phyloP scores from a whole-genome alignment of 2,329 filamentous ascomycete species.

The Xylariaceae sp. region DNA sequence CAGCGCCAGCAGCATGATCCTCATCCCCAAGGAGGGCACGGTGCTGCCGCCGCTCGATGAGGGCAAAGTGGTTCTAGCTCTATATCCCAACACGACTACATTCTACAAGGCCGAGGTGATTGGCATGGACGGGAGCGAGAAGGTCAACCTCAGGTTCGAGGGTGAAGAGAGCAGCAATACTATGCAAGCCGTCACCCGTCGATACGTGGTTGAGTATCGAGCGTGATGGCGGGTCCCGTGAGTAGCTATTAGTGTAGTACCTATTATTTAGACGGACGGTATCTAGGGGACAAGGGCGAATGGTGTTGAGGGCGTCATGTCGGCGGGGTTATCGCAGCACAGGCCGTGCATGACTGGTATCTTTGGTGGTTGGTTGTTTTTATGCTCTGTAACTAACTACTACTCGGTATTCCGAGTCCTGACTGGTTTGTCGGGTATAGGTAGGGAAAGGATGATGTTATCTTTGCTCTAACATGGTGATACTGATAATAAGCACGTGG shows the following conservation, averaged over 20 bases:
- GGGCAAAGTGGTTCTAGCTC: slow-evolving; percentile 69
- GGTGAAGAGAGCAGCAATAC: slow-evolving; percentile 71
- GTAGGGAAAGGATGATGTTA: too few relatives aligned
- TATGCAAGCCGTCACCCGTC: slow-evolving; percentile 69
- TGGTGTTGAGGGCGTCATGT: slow-evolving; percentile 5
- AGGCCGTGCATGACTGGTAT: background rate
- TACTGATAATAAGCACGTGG: too few relatives aligned
- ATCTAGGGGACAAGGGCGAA: background rate
- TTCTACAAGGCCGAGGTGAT: slow-evolving; percentile 83
- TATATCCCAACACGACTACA: slow-evolving; percentile 79
- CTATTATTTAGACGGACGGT: background rate
- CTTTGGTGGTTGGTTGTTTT: background rate
- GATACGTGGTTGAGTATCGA: slow-evolving; percentile 72
- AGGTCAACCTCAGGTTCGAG: slow-evolving; percentile 69
- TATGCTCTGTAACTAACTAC: too few relatives aligned
- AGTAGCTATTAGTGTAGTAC: too few relatives aligned
- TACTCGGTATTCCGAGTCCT: too few relatives aligned
- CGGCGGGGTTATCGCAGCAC: background rate
- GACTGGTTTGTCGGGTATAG: too few relatives aligned
- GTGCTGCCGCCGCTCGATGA: slow-evolving; percentile 58
- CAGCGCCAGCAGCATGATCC: slow-evolving; percentile 70
- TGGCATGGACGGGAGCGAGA: slow-evolving; percentile 55
- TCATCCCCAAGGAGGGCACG: slow-evolving; percentile 58
- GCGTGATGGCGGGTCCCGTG: slow-evolving; percentile 23
- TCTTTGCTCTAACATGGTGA: too few relatives aligned